Evolutionary conservation across 2,329 filamentous ascomycete genomes (phyloP), one percentile per base, ranked within the genome.

Genomic region (Cladophialophora chaetospira): DNA sequence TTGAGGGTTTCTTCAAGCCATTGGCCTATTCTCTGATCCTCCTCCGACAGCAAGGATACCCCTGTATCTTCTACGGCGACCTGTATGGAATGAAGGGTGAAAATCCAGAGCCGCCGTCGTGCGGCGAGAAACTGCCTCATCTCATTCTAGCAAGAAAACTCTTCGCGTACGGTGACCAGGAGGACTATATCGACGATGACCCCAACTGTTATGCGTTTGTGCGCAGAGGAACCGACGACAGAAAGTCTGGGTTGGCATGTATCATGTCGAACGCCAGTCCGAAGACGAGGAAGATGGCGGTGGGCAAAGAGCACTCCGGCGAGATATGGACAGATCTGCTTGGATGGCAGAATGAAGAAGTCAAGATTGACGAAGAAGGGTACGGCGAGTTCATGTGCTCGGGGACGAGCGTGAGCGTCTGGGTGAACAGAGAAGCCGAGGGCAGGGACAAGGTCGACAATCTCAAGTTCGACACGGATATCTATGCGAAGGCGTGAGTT

Each of bases 1-100:
- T 91, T 36, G 79, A 83, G 53, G 76, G 78, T 23, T 86, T 82
- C 73, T 88, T 91, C 75, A 89, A 89, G 70, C 81, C 86, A 0
- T 76, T 90, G 13, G 88, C 87, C 10, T 89, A 91, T 69, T 75
- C 86, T 0, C 77, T 91, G 42, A 89, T 90, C 53, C 80, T 91
- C 1, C 81, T 91, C 23, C 80, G 85, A 10, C 19, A 56, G 19
- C 75, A 82, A 29, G 86, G 86, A 13, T 79, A 84, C 31, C 87
- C 87, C 0, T 88, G 84, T 64, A 74, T 88, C 31, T 90, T 90
- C 69, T 89, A 85, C 67, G 85, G 86, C 21, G 86, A 89, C 66
- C 69, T 89, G 0, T 88, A 87, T 69, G 86, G 86, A 19, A 83
- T 85, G 46, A 73, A 75, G 48, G 77, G 73, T n/a, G 69, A 85